Evolutionary conservation across 805 yeast species (phyloP).

Genomic region (Candida montana): DNA sequence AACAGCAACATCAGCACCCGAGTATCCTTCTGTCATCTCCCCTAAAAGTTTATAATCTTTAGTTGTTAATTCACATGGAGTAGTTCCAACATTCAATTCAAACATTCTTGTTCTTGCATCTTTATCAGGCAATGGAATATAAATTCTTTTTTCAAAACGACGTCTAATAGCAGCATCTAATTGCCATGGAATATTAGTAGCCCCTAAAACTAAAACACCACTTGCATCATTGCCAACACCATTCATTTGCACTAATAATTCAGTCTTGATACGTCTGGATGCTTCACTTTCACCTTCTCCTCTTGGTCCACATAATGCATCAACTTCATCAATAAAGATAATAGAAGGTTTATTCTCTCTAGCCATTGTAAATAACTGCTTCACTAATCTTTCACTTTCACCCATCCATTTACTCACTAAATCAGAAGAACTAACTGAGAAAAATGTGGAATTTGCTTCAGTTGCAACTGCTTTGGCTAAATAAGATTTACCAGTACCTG

Average conservation of each 20-base stretch:
- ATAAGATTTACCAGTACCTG: conserved; percentile 97
- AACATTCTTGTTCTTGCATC: conserved; percentile 92
- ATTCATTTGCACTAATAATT: conserved; percentile 94
- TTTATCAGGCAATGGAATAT: conserved; percentile 91
- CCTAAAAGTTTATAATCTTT: conserved; percentile 77
- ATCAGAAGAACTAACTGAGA: conserved; percentile 93
- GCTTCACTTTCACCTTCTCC: conserved; percentile 99
- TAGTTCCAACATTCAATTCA: conserved; percentile 84
- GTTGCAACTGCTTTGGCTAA: conserved; percentile 98
- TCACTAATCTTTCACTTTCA: conserved; percentile 92
- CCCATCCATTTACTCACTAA: conserved; percentile 99
- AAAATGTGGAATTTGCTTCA: conserved; percentile 94
- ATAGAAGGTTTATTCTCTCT: conserved; percentile 94
- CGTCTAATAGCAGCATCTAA: conserved; percentile 95
- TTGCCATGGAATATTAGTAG: conserved; percentile 99
- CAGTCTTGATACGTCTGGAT: conserved; percentile 91
- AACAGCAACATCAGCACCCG: conserved; percentile 96
- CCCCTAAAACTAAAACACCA: conserved; percentile 93
- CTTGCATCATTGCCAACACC: conserved; percentile 95
- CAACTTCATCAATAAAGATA: conserved; percentile 96
- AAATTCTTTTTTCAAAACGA: conserved; percentile 92
- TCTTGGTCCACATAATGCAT: conserved; percentile 95
- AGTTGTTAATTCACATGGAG: conserved; percentile 72
- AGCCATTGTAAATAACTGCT: conserved; percentile 92
- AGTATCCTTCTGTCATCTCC: conserved; percentile 93